Evolutionary conservation across 306 rosid genomes (phyloP).

Genomic region (Fagus crenata): DNA sequence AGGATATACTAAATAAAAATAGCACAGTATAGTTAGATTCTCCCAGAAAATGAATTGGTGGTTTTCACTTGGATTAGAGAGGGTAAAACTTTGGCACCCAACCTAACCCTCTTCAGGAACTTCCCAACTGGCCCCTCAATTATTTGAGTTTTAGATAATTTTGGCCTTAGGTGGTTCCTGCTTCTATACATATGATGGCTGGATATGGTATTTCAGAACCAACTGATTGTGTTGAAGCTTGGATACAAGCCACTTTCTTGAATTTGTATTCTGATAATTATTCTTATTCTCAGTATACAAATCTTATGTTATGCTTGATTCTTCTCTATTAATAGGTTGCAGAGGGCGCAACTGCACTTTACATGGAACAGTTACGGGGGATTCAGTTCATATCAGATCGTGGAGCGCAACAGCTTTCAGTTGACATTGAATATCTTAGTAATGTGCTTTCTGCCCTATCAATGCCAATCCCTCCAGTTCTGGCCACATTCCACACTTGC

Average conservation of each 20-base stretch:
- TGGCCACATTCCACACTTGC: constrained; percentile 76
- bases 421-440: constrained; percentile 87
- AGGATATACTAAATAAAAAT: background rate
- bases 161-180: background rate
- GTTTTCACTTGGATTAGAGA: background rate
- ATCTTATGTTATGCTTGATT: background rate
- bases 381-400: constrained; percentile 85
- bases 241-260: background rate
- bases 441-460: constrained; percentile 92
- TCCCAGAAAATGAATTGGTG: background rate
- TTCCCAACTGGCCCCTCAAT: background rate
- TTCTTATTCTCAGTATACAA: background rate
- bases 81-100: background rate
- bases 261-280: background rate
- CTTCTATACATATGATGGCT: background rate
- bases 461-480: constrained; percentile 79
- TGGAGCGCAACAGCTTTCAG: constrained; percentile 89
- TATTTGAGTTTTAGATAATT: background rate
- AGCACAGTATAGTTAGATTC: background rate
- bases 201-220: background rate
- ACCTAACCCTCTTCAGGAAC: background rate
- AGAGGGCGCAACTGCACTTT: constrained; percentile 95
- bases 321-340: constrained; percentile 61
- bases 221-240: background rate
- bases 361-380: constrained; percentile 86